Evolutionary conservation across 805 yeast genomes (phyloP).

Genomic region (Tetrapisispora phaffii): DNA sequence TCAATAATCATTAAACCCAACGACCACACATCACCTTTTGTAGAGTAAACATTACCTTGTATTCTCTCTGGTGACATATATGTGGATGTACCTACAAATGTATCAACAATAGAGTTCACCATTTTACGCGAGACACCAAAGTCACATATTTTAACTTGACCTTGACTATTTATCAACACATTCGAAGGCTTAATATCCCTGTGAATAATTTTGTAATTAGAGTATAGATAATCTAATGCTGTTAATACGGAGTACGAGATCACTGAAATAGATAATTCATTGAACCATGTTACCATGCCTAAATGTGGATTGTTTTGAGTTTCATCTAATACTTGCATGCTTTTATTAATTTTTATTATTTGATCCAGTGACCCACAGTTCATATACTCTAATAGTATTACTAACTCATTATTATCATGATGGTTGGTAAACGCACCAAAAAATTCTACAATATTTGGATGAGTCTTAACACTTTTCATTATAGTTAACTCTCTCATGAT

Average conservation of each 20-base stretch:
- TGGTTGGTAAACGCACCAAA: slow-evolving; percentile 78
- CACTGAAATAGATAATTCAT: slow-evolving; percentile 56
- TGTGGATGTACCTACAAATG: slow-evolving; percentile 95
- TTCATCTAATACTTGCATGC: slow-evolving; percentile 13
- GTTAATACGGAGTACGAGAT: slow-evolving; percentile 66
- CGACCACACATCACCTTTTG: slow-evolving; percentile 98
- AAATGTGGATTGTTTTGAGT: not conserved
- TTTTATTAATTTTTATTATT: slow-evolving; percentile 51
- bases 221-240: slow-evolving; percentile 75
- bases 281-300: slow-evolving; percentile 20
- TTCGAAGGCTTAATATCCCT: slow-evolving; percentile 95
- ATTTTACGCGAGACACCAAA: slow-evolving; percentile 93
- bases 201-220: slow-evolving; percentile 80
- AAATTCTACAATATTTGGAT: slow-evolving; percentile 75
- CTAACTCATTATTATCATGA: slow-evolving; percentile 47
- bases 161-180: slow-evolving; percentile 76
- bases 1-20: slow-evolving; percentile 85
- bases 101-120: slow-evolving; percentile 89
- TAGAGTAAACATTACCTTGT: slow-evolving; percentile 86
- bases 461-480: slow-evolving; percentile 76
- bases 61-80: slow-evolving; percentile 98
- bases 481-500: slow-evolving; percentile 81
- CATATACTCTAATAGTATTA: slow-evolving; percentile 92
- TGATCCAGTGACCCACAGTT: slow-evolving; percentile 90
- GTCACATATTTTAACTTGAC: slow-evolving; percentile 87